phyloP scores from a whole-genome alignment of 352 stramenopile species.

The Phytophthora melonis region DNA sequence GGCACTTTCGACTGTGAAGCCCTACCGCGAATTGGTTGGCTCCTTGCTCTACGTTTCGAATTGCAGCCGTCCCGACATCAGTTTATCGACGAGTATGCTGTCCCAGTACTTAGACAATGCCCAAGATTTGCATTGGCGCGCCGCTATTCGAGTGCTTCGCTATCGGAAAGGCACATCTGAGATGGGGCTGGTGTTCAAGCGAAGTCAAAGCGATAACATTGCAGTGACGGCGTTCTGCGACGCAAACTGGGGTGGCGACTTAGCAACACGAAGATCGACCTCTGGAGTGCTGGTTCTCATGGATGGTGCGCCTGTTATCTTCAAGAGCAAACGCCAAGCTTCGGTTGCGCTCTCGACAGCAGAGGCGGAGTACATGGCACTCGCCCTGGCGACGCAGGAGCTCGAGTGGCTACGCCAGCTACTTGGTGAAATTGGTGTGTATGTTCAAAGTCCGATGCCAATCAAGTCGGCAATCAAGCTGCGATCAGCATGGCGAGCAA shows the following conservation, averaged over 20 bases:
- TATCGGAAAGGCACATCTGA: too few relatives aligned
- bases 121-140: too few relatives aligned
- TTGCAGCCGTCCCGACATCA: constrained; percentile 20
- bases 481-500: not conserved
- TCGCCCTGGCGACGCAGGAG: constrained; percentile 28
- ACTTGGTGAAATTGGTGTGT: constrained; percentile 11
- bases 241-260: constrained; percentile 34
- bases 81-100: constrained; percentile 1
- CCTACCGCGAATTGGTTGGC: not conserved
- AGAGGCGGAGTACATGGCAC: constrained; percentile 35
- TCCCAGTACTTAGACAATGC: constrained; percentile 28
- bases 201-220: not conserved
- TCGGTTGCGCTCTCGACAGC: constrained; percentile 26
- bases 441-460: not conserved
- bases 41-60: constrained; percentile 31
- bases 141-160: too few relatives aligned
- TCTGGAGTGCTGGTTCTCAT: constrained; percentile 28
- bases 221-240: constrained; percentile 17
- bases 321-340: constrained; percentile 22
- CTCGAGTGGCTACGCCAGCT: constrained; percentile 25
- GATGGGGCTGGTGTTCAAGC: constrained; percentile 11
- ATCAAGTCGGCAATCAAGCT: not conserved
- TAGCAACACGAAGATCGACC: constrained; percentile 18
- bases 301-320: constrained; percentile 20
- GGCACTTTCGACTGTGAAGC: too few relatives aligned